Evolutionary conservation across 352 stramenopile species (phyloP), one percentile per base, ranked within the genome.

Genomic region (Globisporangium lucens): DNA sequence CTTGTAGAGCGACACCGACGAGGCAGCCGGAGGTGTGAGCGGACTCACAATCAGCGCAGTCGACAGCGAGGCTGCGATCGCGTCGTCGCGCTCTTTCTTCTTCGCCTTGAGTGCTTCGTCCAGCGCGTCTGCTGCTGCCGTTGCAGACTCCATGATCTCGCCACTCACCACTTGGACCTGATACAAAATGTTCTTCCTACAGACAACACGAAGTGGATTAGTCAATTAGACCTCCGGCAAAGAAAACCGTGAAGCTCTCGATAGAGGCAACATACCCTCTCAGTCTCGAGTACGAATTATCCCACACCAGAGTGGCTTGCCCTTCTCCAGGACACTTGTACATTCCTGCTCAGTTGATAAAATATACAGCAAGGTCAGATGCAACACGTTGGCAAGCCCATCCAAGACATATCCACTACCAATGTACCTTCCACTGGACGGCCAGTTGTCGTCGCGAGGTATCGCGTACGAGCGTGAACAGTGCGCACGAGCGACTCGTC

Each of bases 231-330:
- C 5, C 53, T 35, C 22, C 33, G 10, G 38, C 17, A 36, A 22
- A 20, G 30, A 22, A 10, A 53, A 1, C 8, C 9, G 27, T 6
- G 8, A 35, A 20, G 27, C 30, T 36, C 52, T 36, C 27, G 7
- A 15, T 38, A 6, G 12, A 41, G 24, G 2, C 3, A 9, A 76
- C 75, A 56, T 72, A 90, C 83, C 82, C 82, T 75, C 87, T 70
- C 3, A 95, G 51, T 55, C 85, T 79, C 2, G 87, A 95, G 70
- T 93, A 95, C 35, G 82, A 86, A 55, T 95, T 95, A 65, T 95
- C 85, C 87, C 87, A 95, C 3, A 82, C 72, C 8, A 95, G 66
- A 9, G 76, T 90, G 0, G 75, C 76, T n/a, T 74, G 85, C 12
- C 87, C 87, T 36, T 84, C 68, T 13, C 74, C 71, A 35, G 80